phyloP scores from a whole-genome alignment of 768 basidiomycete species.

The Trametes punicea region DNA sequence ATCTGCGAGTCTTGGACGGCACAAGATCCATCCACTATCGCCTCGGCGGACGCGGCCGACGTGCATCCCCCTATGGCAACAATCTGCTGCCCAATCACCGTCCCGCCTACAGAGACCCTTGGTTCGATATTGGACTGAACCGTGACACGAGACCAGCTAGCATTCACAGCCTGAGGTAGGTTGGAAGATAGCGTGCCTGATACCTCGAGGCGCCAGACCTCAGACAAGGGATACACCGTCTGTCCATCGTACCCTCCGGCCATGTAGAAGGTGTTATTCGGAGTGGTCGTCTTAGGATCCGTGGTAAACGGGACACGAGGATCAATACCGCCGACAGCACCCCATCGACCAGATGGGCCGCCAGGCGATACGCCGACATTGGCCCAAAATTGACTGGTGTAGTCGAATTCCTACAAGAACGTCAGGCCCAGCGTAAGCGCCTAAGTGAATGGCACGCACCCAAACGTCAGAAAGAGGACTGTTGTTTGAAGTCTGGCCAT shows the following conservation, averaged over 20 bases:
- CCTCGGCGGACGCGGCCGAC: constrained; percentile 25
- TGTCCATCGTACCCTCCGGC: constrained; percentile 63
- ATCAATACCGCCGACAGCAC: constrained; percentile 75
- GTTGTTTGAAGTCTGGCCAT: constrained; percentile 58
- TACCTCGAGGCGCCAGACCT: constrained; percentile 69
- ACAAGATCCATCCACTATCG: constrained; percentile 39
- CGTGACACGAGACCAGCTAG: constrained; percentile 57
- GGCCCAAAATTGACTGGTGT: constrained; percentile 73
- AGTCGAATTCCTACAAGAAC: constrained; percentile 67
- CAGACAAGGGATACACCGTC: constrained; percentile 47
- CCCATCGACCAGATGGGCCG: constrained; percentile 63
- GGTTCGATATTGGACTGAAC: constrained; percentile 34
- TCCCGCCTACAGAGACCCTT: constrained; percentile 51
- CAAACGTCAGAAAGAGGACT: constrained; percentile 65
- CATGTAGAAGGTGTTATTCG: constrained; percentile 73
- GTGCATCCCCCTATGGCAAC: constrained; percentile 61
- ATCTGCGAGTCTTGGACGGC: constrained; percentile 59
- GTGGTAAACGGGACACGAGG: constrained; percentile 35
- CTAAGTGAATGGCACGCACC: constrained; percentile 42
- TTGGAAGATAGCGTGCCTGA: constrained; percentile 74
- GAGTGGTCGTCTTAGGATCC: constrained; percentile 43
- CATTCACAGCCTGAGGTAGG: constrained; percentile 45
- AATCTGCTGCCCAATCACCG: constrained; percentile 45
- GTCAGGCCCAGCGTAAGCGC: constrained; percentile 8
- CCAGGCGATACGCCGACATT: constrained; percentile 48